These are phyloP conservation scores for Pogostemon cablin DNA, from an alignment of 257 asterid genomes.

Conservation along the genomic window DNA sequence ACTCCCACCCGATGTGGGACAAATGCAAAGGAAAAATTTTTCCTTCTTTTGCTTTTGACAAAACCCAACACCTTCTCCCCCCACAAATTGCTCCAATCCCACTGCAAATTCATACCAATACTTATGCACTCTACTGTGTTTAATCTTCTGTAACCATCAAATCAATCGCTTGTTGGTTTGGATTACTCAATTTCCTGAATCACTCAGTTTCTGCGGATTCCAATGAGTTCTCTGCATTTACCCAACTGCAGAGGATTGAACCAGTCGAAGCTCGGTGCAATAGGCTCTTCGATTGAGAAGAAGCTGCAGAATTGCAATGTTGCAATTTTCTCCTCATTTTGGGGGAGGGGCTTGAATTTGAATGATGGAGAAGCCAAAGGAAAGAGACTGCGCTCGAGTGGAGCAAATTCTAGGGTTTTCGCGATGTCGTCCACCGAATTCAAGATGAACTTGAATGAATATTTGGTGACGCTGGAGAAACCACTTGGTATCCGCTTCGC, in stretches of 20 bases:
- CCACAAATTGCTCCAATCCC: slow-evolving; percentile 41
- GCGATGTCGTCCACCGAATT: slow-evolving; percentile 50
- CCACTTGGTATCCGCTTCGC: slow-evolving; percentile 96
- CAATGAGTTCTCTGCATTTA: slow-evolving; percentile 59
- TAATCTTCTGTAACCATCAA: background rate
- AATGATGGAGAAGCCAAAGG: slow-evolving; percentile 31
- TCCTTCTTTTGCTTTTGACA: too few species aligned
- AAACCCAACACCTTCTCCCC: background rate
- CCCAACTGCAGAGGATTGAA: slow-evolving; percentile 52
- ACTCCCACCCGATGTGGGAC: too few species aligned
- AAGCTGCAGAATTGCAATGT: slow-evolving; percentile 25
- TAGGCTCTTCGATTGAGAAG: slow-evolving; percentile 28
- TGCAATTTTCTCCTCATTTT: slow-evolving; percentile 42
- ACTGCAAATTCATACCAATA: slow-evolving; percentile 24
- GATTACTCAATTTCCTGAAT: slow-evolving; percentile 14
- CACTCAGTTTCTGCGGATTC: slow-evolving; percentile 11
- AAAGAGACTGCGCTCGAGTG: slow-evolving; percentile 29
- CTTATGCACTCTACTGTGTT: background rate
- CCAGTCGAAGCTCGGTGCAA: slow-evolving; percentile 31
- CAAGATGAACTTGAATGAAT: slow-evolving; percentile 84
- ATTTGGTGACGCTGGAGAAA: slow-evolving; percentile 82
- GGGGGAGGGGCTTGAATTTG: slow-evolving; percentile 49
- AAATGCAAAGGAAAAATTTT: too few species aligned
- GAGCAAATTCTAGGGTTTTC: slow-evolving; percentile 37
- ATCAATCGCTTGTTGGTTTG: slow-evolving; percentile 8